Evolutionary conservation across 2,329 filamentous ascomycete genomes (phyloP).

Genomic region (Colletotrichum graminicola): DNA sequence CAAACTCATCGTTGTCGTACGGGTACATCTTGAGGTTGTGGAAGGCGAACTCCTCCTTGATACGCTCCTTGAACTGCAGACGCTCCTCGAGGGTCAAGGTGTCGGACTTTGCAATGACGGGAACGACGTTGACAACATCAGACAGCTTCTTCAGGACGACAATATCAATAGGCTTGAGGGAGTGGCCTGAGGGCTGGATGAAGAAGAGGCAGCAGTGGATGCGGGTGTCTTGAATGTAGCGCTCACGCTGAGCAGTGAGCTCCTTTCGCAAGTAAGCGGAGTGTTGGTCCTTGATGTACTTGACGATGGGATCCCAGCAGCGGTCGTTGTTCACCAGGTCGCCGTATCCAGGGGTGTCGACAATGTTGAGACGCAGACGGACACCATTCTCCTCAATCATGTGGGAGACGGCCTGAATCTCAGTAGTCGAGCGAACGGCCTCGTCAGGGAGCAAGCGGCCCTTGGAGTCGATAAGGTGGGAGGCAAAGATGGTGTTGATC

Average conservation of each 20-base stretch:
- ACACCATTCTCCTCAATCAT: conserved; percentile 99
- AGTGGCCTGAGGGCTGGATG: conserved; percentile 98
- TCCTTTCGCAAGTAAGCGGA: conserved; percentile 99
- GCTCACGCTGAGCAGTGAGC: conserved; percentile 97
- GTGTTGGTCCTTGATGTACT: conserved; percentile 99
- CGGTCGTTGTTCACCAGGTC: conserved; percentile 99
- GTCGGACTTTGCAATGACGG: conserved; percentile 98
- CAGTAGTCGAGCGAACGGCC: conserved; percentile 93
- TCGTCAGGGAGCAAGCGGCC: conserved; percentile 93
- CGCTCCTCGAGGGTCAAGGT: conserved; percentile 96
- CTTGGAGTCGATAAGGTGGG: conserved; percentile 99
- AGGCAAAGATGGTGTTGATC: conserved; percentile 99
- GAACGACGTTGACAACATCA: conserved; percentile 98
- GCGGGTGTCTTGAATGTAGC: conserved; percentile 98
- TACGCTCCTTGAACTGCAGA: conserved; percentile 96
- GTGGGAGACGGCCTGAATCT: conserved; percentile 98
- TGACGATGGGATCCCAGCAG: conserved; percentile 99
- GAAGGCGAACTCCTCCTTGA: conserved; percentile 99
- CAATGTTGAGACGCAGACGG: conserved; percentile 96
- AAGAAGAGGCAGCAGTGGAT: conserved; percentile 99
- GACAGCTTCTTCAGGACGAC: conserved; percentile 99
- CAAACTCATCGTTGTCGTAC: conserved; percentile 99
- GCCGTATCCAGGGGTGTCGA: conserved; percentile 98
- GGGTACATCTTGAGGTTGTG: conserved; percentile 99
- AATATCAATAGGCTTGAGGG: conserved; percentile 98